A percentile compares a stretch with the other conserved stretches of the same genome.
Conservation (phyloP, 2,329 filamentous ascomycete genomes). For the Akanthomyces muscarius region DNA sequence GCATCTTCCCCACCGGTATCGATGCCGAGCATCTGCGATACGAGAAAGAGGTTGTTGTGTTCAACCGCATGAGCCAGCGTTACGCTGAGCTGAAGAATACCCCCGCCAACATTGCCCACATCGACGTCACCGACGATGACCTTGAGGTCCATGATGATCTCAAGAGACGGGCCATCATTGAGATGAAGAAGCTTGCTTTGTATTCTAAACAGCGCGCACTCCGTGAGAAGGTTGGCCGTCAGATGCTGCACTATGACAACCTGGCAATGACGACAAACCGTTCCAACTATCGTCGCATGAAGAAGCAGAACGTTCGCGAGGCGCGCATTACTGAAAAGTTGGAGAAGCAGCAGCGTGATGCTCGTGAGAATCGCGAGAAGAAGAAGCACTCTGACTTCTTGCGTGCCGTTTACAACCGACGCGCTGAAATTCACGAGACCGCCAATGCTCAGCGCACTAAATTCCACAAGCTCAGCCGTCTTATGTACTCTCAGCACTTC, state of each 20-base stretch:
- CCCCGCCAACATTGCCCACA: constrained; percentile 80
- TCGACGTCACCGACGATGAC: constrained; percentile 70
- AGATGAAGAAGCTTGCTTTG: constrained; percentile 88
- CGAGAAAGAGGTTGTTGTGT: constrained; percentile 81
- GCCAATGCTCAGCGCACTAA: constrained; percentile 67
- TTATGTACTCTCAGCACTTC: constrained; percentile 87
- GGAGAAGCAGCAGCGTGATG: constrained; percentile 97
- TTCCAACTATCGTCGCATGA: constrained; percentile 83
- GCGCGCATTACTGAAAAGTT: constrained; percentile 97
- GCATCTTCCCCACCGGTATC: constrained; percentile 82
- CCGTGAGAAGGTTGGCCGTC: constrained; percentile 79
- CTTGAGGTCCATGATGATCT: constrained; percentile 72
- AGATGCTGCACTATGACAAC: constrained; percentile 95
- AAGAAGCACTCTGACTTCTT: constrained; percentile 95
- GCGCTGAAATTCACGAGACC: constrained; percentile 68
- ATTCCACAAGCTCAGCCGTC: constrained; percentile 78
- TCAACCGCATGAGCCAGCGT: constrained; percentile 83
- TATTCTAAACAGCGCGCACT: constrained; percentile 83
- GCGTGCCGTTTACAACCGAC: constrained; percentile 78
- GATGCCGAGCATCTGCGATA: constrained; percentile 82
- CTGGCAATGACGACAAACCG: constrained; percentile 96
- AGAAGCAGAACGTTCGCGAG: constrained; percentile 94
- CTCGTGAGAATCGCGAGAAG: constrained; percentile 92
- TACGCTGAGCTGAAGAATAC: constrained; percentile 80
- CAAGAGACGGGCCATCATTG: constrained; percentile 87